Evolutionary conservation across 2,329 filamentous ascomycete genomes (phyloP).

Genomic region (Metarhizium rileyi): DNA sequence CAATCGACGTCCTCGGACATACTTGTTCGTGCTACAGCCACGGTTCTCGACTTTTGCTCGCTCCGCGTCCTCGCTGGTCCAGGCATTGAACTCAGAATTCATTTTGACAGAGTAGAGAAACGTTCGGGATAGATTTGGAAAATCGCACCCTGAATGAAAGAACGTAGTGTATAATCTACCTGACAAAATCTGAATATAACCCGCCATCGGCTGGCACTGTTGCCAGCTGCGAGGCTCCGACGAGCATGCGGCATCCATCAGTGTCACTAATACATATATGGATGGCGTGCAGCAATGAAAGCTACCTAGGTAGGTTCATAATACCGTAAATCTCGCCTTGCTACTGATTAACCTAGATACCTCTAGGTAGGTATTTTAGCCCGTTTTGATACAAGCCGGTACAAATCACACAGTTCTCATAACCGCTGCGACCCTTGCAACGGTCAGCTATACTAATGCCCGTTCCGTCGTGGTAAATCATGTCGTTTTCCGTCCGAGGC

Average conservation of each 20-base stretch:
- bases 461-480: not conserved
- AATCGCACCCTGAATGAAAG: too few relatives aligned
- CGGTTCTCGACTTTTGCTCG: conserved; percentile 8
- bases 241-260: not conserved
- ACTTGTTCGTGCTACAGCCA: conserved; percentile 11
- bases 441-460: not conserved
- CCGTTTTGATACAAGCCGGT: not conserved
- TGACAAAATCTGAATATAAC: too few relatives aligned
- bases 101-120: too few relatives aligned
- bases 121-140: too few relatives aligned
- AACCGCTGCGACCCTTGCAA: not conserved
- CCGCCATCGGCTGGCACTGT: not conserved
- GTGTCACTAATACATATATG: too few relatives aligned
- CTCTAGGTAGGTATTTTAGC: not conserved
- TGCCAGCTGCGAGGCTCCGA: not conserved
- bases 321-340: not conserved
- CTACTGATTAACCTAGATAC: not conserved
- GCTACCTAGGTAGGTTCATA: not conserved
- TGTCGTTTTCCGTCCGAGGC: not conserved
- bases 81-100: conserved; percentile 4
- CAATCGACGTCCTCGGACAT: conserved; percentile 15
- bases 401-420: not conserved
- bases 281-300: too few relatives aligned
- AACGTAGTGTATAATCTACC: too few relatives aligned
- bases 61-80: conserved; percentile 14